Conservation (phyloP, 73 alveolate genomes). For the Effrenium voratum region DNA sequence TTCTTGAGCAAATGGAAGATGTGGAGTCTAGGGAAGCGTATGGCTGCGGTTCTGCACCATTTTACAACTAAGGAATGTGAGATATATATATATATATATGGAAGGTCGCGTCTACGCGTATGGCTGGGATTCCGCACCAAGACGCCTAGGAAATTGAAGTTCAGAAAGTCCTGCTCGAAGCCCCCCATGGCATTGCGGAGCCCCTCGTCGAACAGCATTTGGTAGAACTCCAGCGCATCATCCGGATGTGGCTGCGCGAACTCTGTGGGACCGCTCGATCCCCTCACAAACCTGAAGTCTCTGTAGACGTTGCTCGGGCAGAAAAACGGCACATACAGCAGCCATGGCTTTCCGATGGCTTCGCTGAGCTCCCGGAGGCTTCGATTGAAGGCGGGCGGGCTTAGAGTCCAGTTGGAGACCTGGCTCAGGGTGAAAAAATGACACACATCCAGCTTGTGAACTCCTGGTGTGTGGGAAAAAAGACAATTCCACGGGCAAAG, state of each 20-base stretch:
- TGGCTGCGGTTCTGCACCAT: no score
- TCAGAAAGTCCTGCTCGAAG: constrained; percentile 88
- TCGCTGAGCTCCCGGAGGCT: not conserved
- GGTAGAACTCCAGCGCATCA: constrained; percentile 57
- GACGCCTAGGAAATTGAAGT: constrained; percentile 63
- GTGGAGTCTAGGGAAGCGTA: no score
- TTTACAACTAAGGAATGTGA: no score
- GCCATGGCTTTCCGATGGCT: constrained; percentile 63
- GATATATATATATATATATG: no score
- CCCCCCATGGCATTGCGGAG: constrained; percentile 25
- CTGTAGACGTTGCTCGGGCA: constrained; percentile 44
- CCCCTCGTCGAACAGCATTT: constrained; percentile 79
- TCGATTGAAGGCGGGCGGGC: constrained; percentile 32
- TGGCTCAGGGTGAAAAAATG: no score
- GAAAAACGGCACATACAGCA: constrained; percentile 56
- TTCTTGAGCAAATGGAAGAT: no score
- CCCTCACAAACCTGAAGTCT: constrained; percentile 21
- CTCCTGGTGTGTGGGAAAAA: no score
- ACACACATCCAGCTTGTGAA: no score
- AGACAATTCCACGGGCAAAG: no score
- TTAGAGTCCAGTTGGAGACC: constrained; percentile 34
- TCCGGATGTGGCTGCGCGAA: constrained; percentile 68
- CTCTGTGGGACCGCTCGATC: constrained; percentile 37
- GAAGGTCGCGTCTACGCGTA: no score
- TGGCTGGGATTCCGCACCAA: no score